Conservation (phyloP, 2,329 filamentous ascomycete species). For the Pseudopithomyces maydicus region DNA sequence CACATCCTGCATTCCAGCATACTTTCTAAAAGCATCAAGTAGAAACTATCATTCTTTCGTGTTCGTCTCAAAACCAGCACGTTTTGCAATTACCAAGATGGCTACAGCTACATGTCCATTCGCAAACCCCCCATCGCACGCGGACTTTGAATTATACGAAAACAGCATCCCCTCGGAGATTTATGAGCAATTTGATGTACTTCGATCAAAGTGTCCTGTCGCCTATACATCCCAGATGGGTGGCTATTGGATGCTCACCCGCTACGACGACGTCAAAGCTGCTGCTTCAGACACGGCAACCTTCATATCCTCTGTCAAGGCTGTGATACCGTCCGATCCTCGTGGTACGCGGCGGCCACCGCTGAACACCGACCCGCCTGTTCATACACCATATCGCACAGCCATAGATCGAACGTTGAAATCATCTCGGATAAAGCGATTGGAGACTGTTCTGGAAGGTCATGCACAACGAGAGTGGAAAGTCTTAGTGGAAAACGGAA, state of each 20-base stretch:
- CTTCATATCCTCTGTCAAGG: conserved; percentile 18
- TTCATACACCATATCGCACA: conserved; percentile 16
- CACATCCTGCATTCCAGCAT: too few species aligned
- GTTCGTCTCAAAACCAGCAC: too few species aligned
- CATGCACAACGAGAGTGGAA: conserved; percentile 13
- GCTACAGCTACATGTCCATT: too few species aligned
- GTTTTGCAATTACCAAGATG: too few species aligned
- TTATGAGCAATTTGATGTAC: conserved; percentile 10
- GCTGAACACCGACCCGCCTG: conserved; percentile 14
- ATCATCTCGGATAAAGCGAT: conserved; percentile 10
- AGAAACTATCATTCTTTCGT: too few species aligned
- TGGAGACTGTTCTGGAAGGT: conserved; percentile 3
- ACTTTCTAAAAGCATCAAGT: too few species aligned
- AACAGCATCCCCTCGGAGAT: conserved; percentile 10
- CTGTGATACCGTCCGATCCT: conserved; percentile 17
- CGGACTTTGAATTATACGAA: too few species aligned
- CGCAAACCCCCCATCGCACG: too few species aligned
- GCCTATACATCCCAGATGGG: conserved; percentile 13
- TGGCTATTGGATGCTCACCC: conserved; percentile 19
- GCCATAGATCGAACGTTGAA: conserved; percentile 17
- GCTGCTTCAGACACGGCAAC: conserved; percentile 12
- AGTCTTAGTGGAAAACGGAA: conserved; percentile 4
- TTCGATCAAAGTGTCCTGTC: conserved; percentile 12
- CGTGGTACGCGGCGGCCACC: conserved; percentile 16
- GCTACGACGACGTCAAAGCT: conserved; percentile 17